Conservation (phyloP, 805 yeast genomes). For the Torulaspora gathmanii region DNA sequence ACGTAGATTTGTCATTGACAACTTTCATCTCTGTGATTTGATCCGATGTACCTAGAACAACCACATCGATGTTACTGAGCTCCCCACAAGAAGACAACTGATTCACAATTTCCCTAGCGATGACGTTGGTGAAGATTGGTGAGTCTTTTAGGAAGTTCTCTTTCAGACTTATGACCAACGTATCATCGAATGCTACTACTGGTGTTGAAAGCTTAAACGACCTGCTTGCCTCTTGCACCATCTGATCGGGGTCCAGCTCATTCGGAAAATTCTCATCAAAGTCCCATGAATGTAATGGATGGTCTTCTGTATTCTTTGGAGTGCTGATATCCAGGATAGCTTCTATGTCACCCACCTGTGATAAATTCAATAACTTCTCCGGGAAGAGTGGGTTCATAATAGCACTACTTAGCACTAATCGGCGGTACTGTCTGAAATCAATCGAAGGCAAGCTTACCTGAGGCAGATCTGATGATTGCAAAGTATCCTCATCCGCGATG, state of each 20-base stretch:
- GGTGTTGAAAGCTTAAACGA: constrained; percentile 19
- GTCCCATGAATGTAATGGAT: constrained; percentile 18
- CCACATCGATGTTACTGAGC: constrained; percentile 35
- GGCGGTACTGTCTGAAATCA: constrained; percentile 15
- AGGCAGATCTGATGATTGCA: constrained; percentile 33
- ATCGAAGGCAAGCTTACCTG: constrained; percentile 23
- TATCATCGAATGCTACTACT: constrained; percentile 17
- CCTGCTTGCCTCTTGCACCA: constrained; percentile 6
- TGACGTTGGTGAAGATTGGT: constrained; percentile 32
- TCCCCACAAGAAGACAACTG: constrained; percentile 14
- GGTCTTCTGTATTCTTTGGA: neutral
- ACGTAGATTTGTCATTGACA: constrained; percentile 24
- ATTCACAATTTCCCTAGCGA: constrained; percentile 26
- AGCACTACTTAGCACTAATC: constrained; percentile 24
- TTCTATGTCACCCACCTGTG: constrained; percentile 18
- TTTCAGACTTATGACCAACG: constrained; percentile 24
- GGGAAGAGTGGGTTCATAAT: constrained; percentile 31
- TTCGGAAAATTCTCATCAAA: constrained; percentile 29
- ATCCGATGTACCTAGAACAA: constrained; percentile 30
- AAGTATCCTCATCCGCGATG: constrained; percentile 22
- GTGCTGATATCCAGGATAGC: constrained; percentile 10
- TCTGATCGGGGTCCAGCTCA: constrained; percentile 21
- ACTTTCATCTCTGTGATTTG: constrained; percentile 24
- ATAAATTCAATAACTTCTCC: constrained; percentile 10
- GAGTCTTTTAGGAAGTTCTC: constrained; percentile 35